These are phyloP conservation scores for Hyaloperonospora brassicae DNA, from an alignment of 352 stramenopile genomes.

Conservation along the genomic window DNA sequence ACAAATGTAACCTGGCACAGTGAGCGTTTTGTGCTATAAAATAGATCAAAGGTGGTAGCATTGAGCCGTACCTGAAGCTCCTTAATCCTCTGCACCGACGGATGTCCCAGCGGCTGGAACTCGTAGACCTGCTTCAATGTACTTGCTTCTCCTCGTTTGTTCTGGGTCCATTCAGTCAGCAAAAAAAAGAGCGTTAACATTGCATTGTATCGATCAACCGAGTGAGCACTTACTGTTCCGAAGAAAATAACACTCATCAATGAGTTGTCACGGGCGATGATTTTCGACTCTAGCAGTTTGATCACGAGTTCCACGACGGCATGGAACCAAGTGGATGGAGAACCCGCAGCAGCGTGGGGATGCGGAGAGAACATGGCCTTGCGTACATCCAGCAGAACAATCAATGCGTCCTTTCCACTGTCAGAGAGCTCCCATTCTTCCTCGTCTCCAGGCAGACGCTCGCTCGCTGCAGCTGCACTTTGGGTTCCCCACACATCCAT, in stretches of 20 bases:
- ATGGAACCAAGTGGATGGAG: slow-evolving; percentile 59
- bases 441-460: slow-evolving; percentile 28
- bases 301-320: slow-evolving; percentile 57
- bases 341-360: slow-evolving; percentile 7
- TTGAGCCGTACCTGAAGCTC: slow-evolving; percentile 36
- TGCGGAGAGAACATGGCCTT: slow-evolving; percentile 56
- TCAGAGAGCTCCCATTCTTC: slow-evolving; percentile 50
- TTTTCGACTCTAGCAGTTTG: slow-evolving; percentile 68
- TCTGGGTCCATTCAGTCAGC: slow-evolving; percentile 17
- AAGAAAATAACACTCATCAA: slow-evolving; percentile 73
- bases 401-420: slow-evolving; percentile 65
- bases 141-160: slow-evolving; percentile 49
- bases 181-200: not conserved
- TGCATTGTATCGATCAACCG: not conserved
- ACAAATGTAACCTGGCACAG: not conserved
- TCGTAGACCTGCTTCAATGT: slow-evolving; percentile 67
- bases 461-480: slow-evolving; percentile 5
- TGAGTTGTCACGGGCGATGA: slow-evolving; percentile 74
- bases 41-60: not conserved
- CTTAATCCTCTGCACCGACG: slow-evolving; percentile 66
- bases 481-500: slow-evolving; percentile 46
- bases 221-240: slow-evolving; percentile 39
- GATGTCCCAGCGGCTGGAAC: slow-evolving; percentile 65
- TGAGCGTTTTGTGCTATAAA: not conserved
- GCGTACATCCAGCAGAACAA: slow-evolving; percentile 72